A percentile compares a stretch with the other conserved stretches of the same genome.
Evolutionary conservation across 768 basidiomycete species (phyloP).

Genomic region (Filobasidium floriforme): DNA sequence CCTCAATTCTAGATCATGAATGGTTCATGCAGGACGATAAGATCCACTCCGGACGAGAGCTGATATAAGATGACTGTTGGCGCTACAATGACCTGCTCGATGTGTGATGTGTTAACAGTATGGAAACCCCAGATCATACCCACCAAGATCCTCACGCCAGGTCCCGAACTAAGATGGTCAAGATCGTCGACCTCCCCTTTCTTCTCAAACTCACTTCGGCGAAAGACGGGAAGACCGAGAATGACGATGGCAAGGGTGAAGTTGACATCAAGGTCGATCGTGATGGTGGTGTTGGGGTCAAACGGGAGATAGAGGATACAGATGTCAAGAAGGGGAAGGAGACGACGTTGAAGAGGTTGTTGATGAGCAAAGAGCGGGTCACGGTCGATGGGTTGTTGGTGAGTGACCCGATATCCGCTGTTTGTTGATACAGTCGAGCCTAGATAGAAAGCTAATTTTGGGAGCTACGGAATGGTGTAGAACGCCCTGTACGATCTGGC

Average conservation of each 20-base stretch:
- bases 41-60: no score
- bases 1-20: no score
- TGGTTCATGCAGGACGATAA: no score
- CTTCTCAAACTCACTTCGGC: not conserved
- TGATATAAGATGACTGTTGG: not conserved
- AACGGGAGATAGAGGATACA: not conserved
- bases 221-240: not conserved
- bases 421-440: not conserved
- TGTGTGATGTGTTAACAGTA: no score
- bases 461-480: no score
- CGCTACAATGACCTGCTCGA: not conserved
- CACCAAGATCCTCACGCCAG: not conserved
- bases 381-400: not conserved
- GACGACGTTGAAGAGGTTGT: not conserved
- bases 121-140: not conserved
- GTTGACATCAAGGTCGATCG: no score
- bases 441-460: not conserved
- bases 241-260: not conserved
- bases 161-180: not conserved
- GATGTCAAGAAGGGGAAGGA: not conserved
- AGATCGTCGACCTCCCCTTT: not conserved
- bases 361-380: not conserved
- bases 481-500: no score
- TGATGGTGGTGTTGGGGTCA: no score
- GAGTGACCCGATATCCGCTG: not conserved